Conservation (phyloP, 2,329 filamentous ascomycete species). For the Phoma sp. region DNA sequence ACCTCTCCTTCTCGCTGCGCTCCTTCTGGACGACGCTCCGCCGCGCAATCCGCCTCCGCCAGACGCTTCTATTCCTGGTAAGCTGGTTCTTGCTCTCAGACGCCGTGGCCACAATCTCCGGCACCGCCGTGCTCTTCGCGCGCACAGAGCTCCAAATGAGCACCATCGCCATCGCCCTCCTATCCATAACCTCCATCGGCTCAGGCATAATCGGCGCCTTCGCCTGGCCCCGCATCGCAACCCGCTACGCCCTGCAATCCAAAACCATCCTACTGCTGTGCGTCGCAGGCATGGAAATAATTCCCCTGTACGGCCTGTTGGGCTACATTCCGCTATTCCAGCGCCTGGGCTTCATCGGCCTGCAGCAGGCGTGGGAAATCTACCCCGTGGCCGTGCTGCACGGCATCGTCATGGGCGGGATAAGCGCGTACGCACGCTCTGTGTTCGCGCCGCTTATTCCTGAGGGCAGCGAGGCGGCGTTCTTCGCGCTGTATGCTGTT, state of each 20-base stretch:
- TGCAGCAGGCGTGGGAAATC: constrained; percentile 92
- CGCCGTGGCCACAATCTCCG: constrained; percentile 88
- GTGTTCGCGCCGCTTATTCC: constrained; percentile 91
- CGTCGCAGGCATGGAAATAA: constrained; percentile 83
- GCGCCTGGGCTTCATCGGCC: constrained; percentile 73
- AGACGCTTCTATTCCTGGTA: constrained; percentile 76
- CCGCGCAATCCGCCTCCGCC: constrained; percentile 70
- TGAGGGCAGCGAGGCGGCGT: constrained; percentile 88
- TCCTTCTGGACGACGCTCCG: constrained; percentile 80
- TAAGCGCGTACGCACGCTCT: constrained; percentile 87
- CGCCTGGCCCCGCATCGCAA: constrained; percentile 80
- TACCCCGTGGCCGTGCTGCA: constrained; percentile 86
- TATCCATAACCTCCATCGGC: constrained; percentile 87
- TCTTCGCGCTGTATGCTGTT: constrained; percentile 92
- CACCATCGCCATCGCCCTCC: constrained; percentile 81
- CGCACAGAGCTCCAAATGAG: constrained; percentile 90
- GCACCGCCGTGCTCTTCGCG: constrained; percentile 91
- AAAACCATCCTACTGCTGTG: constrained; percentile 86
- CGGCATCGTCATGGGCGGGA: constrained; percentile 85
- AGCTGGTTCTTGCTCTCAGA: constrained; percentile 95
- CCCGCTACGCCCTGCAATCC: constrained; percentile 68
- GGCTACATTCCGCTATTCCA: constrained; percentile 81
- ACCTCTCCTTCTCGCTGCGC: constrained; percentile 81
- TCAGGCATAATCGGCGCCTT: constrained; percentile 87
- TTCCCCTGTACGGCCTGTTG: constrained; percentile 85